phyloP scores from a whole-genome alignment of 345 rosid species.

The Excoecaria cochinchinensis region DNA sequence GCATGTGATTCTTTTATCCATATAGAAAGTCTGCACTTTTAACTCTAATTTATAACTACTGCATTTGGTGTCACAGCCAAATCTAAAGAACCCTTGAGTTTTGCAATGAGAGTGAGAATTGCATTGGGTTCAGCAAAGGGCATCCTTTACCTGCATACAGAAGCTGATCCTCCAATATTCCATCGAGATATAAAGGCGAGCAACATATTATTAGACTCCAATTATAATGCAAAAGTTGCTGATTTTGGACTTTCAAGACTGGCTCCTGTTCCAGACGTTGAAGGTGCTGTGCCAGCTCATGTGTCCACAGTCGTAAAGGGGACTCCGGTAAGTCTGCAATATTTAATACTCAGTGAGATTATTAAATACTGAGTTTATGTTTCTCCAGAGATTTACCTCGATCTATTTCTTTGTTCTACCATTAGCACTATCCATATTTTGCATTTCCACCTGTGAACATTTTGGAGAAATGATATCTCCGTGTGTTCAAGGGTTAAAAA shows the following conservation, averaged over 20 bases:
- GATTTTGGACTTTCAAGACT: slow-evolving; percentile 94
- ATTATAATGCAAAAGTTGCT: slow-evolving; percentile 82
- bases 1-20: background rate
- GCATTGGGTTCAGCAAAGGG: slow-evolving; percentile 86
- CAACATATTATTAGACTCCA: slow-evolving; percentile 75
- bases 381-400: background rate
- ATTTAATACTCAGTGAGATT: background rate
- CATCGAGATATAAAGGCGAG: slow-evolving; percentile 95
- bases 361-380: background rate
- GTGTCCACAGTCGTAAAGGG: slow-evolving; percentile 91
- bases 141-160: slow-evolving; percentile 78
- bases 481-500: too few species aligned
- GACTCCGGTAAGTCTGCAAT: slow-evolving; percentile 61
- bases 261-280: slow-evolving; percentile 77
- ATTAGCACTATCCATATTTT: background rate
- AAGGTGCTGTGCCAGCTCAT: slow-evolving; percentile 66
- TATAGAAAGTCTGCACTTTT: background rate
- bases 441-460: slow-evolving; percentile 7
- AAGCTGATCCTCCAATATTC: slow-evolving; percentile 93
- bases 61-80: slow-evolving; percentile 44
- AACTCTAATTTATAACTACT: background rate
- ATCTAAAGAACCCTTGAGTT: slow-evolving; percentile 51
- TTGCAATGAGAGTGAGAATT: slow-evolving; percentile 62
- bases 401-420: slow-evolving; percentile 3
- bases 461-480: background rate